Conservation (phyloP, 148 eudicot species). For the Rhododendron williamsianum region DNA sequence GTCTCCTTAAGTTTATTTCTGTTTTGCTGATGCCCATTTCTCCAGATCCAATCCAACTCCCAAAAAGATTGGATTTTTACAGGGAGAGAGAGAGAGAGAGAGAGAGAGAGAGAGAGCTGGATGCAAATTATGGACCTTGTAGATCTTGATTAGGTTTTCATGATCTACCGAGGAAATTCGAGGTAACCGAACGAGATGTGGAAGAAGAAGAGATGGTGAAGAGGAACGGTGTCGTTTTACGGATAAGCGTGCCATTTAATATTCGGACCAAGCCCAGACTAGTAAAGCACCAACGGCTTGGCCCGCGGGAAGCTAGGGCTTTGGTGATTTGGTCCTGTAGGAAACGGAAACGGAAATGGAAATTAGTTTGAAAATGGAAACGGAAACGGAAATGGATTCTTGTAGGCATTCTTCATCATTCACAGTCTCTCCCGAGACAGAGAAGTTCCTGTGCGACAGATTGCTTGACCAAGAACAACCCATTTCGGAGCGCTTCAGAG, state of each 20-base stretch:
- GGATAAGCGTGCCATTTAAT: background rate
- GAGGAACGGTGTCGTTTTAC: background rate
- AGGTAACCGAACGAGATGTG: background rate
- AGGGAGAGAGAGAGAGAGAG: background rate
- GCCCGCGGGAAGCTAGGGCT: background rate
- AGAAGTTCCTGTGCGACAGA: slow-evolving; percentile 57
- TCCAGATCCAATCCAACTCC: background rate
- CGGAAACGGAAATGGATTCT: slow-evolving; percentile 19
- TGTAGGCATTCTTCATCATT: slow-evolving; percentile 27
- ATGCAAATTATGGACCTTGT: background rate
- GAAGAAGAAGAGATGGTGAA: background rate
- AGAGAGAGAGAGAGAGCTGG: background rate
- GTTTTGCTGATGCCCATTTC: slow-evolving; percentile 68
- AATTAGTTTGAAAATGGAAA: background rate
- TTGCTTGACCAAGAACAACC: slow-evolving; percentile 59
- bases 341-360: background rate
- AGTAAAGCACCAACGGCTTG: background rate
- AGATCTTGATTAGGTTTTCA: background rate
- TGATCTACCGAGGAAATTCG: background rate
- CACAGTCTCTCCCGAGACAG: slow-evolving; percentile 53
- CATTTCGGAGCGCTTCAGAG: slow-evolving; percentile 78
- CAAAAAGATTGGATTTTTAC: background rate
- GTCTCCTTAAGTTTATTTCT: slow-evolving; percentile 75
- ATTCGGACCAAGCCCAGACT: background rate
- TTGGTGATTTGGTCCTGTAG: background rate